Conservation (phyloP, 192 early-diverging fungal species). For the Rhizophagus clarus region DNA sequence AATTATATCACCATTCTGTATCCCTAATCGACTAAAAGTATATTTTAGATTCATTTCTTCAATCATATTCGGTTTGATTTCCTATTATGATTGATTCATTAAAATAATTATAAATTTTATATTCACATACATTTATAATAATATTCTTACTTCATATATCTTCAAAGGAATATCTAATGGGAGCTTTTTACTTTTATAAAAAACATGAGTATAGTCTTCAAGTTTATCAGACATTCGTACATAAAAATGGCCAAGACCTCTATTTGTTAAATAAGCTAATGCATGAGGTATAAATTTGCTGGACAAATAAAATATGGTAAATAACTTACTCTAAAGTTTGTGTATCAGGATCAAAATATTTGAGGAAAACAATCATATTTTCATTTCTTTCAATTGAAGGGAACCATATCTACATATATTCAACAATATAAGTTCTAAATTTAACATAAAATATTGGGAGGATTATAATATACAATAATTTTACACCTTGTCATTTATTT, state of each 20-base stretch:
- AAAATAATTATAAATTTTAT: no score
- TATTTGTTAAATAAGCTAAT: constrained; percentile 13
- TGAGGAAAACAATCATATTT: constrained; percentile 76
- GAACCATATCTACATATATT: not conserved
- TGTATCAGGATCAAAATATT: constrained; percentile 74
- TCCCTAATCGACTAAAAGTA: constrained; percentile 74
- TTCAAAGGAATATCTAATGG: constrained; percentile 58
- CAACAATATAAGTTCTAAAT: not conserved
- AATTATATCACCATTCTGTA: constrained; percentile 95
- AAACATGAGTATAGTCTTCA: constrained; percentile 58
- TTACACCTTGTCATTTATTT: constrained; percentile 35
- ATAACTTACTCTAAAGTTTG: constrained; percentile 60
- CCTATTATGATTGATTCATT: constrained; percentile 53
- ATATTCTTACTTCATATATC: constrained; percentile 60
- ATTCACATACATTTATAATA: no score
- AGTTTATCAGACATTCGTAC: constrained; percentile 54
- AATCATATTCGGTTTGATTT: constrained; percentile 94
- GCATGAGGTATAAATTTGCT: not conserved
- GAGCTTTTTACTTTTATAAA: constrained; percentile 60
- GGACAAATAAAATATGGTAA: constrained; percentile 1
- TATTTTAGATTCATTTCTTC: constrained; percentile 66
- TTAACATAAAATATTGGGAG: not conserved
- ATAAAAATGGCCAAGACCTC: constrained; percentile 60
- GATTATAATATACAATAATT: constrained; percentile 31
- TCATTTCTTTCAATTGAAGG: constrained; percentile 20